A percentile compares a stretch with the other conserved stretches of the same genome.
Evolutionary conservation across 495 filamentous ascomycete genomes (phyloP).

Genomic region (Stereocaulon alpinum): DNA sequence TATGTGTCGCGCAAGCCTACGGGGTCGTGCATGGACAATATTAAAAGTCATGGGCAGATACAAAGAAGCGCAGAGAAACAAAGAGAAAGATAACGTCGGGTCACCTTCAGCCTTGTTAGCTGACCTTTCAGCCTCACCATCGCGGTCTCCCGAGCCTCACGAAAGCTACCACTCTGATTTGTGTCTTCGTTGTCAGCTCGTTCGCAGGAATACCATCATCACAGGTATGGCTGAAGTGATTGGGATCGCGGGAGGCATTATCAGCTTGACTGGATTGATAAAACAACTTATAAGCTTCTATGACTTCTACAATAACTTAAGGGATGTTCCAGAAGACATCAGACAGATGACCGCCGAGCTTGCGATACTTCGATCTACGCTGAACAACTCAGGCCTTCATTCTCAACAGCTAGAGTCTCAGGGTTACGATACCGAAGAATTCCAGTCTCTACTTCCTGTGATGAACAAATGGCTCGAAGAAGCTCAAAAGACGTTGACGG

Average conservation of each 20-base stretch:
- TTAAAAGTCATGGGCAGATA: background rate
- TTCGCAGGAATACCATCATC: background rate
- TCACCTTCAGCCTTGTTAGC: background rate
- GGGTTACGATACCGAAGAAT: background rate
- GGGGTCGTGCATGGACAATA: background rate
- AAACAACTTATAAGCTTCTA: background rate
- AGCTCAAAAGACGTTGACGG: background rate
- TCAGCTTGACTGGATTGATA: background rate
- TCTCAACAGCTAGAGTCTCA: background rate
- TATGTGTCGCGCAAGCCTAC: background rate
- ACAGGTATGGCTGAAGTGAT: background rate
- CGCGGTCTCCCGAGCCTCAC: background rate
- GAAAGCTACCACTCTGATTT: background rate
- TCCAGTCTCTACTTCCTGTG: background rate
- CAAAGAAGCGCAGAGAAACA: background rate
- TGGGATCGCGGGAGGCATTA: background rate
- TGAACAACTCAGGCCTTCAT: background rate
- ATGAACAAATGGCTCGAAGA: background rate
- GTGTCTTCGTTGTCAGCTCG: background rate
- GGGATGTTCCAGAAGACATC: slow-evolving; percentile 1
- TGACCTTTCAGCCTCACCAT: background rate
- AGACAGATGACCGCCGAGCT: background rate
- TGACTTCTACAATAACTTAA: background rate
- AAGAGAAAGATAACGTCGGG: background rate
- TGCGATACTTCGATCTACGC: background rate